Evolutionary conservation across 2,329 filamentous ascomycete genomes (phyloP).

Genomic region (Escovopsis sp.): DNA sequence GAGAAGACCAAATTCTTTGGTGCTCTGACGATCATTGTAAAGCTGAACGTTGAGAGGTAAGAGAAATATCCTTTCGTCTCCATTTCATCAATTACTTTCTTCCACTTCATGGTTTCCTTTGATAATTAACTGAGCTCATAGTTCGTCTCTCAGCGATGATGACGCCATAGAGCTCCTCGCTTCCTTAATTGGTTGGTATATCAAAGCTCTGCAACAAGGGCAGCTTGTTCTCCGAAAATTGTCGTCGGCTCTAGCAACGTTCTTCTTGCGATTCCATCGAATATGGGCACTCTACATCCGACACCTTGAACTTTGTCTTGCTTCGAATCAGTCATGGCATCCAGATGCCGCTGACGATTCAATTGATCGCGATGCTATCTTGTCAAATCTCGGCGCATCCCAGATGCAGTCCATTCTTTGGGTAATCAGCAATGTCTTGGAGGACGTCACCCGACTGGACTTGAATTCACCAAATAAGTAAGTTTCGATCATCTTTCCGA

Average conservation of each 20-base stretch:
- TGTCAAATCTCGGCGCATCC: constrained; percentile 31
- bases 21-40: constrained; percentile 82
- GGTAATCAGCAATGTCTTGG: constrained; percentile 34
- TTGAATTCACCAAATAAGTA: constrained; percentile 43
- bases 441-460: constrained; percentile 42
- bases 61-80: constrained; percentile 6
- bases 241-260: constrained; percentile 61
- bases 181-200: constrained; percentile 48
- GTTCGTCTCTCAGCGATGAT: constrained; percentile 36
- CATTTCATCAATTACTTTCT: neutral
- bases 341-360: constrained; percentile 13
- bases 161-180: constrained; percentile 45
- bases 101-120: neutral
- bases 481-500: constrained; percentile 15
- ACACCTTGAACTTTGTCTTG: constrained; percentile 44
- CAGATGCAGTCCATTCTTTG: constrained; percentile 45
- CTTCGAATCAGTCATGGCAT: constrained; percentile 11
- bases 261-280: constrained; percentile 55
- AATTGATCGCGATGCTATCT: constrained; percentile 27
- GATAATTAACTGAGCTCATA: constrained; percentile 9
- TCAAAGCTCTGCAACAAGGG: constrained; percentile 36
- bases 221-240: constrained; percentile 57
- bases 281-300: constrained; percentile 52
- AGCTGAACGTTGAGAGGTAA: constrained; percentile 81
- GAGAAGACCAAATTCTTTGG: constrained; percentile 82